Base-by-base conservation (phyloP, 2,329 filamentous ascomycete species). In the Fusarium pseudonygamai region DNA sequence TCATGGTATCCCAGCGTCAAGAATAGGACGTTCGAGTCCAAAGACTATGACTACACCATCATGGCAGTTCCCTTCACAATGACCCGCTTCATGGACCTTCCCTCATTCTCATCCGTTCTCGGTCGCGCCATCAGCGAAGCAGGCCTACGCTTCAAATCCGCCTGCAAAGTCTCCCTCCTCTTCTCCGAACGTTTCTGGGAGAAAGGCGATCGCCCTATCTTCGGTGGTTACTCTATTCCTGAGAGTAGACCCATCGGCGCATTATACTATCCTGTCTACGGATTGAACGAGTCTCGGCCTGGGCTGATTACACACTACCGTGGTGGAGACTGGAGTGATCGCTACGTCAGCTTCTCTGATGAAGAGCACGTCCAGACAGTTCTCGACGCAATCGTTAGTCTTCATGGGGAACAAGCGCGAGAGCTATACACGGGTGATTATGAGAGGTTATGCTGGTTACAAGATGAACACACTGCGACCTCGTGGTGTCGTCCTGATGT, bases 201-300 rank as follows among this genome's bases (percentile, higher is more conserved):
- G 76, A 83, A 85, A 64, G 81, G 81, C 55, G 78, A 82, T 36
- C 83, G 83, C 53, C 86, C 86, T 10, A 93, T 93, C 78, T 84
- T 88, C 67, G 92, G 92, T 18, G 89, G 90, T 12, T 93, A 91
- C 77, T 88, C 87, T 50, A 85, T 53, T 2, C 85, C 7, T 71
- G 87, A 85, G 4, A 87, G 92, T 71, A 91, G 92, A 61, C 85
- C 89, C 0, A 85, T 93, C 61, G 88, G 89, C 30, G 85, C 81
- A 50, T 85, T 92, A 69, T 93, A 90, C 84, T 93, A 93, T 79
- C 91, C 91, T 0, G 87, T 87, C 11, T 93, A 92, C 82, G 84
- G 89, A 70, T 83, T 93, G 79, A 93, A 93, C 82, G 85, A 86
- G 45, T 89, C 87, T 1, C 87, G 89, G 0, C 90, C 89, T 0